Base-by-base conservation (phyloP, 2,329 filamentous ascomycete species). In the Fusarium veterinarium region DNA sequence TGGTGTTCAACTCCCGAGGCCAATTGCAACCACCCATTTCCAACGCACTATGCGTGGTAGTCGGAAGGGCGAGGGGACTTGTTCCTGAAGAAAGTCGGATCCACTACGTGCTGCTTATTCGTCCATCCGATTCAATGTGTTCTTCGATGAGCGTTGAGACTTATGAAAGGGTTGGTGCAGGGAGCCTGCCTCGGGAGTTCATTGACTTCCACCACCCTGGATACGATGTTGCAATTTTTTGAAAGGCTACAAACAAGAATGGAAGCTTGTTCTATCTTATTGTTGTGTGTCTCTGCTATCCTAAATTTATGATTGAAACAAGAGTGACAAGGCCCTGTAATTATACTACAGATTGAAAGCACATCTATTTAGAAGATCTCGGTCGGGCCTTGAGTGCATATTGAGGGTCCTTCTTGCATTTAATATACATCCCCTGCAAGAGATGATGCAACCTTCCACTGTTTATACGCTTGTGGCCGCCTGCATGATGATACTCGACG, bases 81-180 rank as follows among this genome's bases (percentile, higher is more conserved):
- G 16, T 14, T 6, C 20, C 23, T 4, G 20, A 19, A 3, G 45
- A 25, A 4, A 41, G 30, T 7, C 46, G 28, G 6, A 25, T 20
- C 11, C 60, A 67, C 7, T 67, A 49, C 17, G 31, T 67, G 9
- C 23, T 67, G 12, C n/a, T 67, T 20, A 30, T 67, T 7, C 35
- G 52, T 6, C 52, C 37, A 16, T 30, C n/a, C 5, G 19, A 13
- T 2, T 51, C 52, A 13, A 25, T 38, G 12, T 38, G 37, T 7
- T n/a, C 20, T 19, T 37, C 35, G 8, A 45, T 28, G 30, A 42
- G 35, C 19, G n/a, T 30, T 40, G 53, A 35, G n/a, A 5, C 46
- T 8, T 63, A 30, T 51, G 60, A 58, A 20, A 63, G 60, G 20
- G 28, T 63, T 14, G 60, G 60, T 11, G 60, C 60, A 8, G 60